Base-by-base conservation (phyloP, 176 grass and related monocot genomes). In the Olyra latifolia region DNA sequence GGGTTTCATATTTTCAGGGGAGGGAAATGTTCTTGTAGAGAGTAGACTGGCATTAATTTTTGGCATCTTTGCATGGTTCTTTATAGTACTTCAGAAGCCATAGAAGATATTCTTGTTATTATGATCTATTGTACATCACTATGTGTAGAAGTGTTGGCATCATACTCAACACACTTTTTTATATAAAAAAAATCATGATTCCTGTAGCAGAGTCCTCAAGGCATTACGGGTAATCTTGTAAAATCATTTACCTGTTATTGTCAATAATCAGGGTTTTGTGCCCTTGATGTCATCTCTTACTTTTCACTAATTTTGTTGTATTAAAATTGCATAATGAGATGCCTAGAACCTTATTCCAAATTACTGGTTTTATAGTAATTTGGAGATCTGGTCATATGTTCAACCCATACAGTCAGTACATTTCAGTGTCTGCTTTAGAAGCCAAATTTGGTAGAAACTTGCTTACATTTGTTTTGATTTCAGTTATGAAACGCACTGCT, bases 1-100 rank as follows among this genome's bases (percentile, higher is more conserved):
- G 91, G 83, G n/a, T 94, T 94, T 83, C 91, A 94, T 28, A 62
- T 77, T 74, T 94, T 94, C 39, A 86, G 52, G 66, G 75, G 79
- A 64, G 91, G 86, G 5, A 75, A 81, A 41, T 94, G 91, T 41
- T 84, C 69, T 74, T 94, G 88, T 80, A 84, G 81, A 80, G 69
- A 54, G 13, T 91, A 87, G 85, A 53, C 27, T 83, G 71, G 35
- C 72, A 19, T 52, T 69, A 75, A 20, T 80, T 80, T 80, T 89
- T 89, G 62, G 80, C 70, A 75, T 62, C 53, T 44, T 74, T 75
- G 42, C 76, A 72, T 17, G 6, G 40, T 10, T 35, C 53, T 71
- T 47, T 25, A 55, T 72, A 62, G 67, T n/a, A 75, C 17, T 50
- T 79, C 84, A 88, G 87, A 75, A 75, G 46, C 54, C 28, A 62